Conservation (phyloP, 306 rosid genomes). For the Vigna radiata region DNA sequence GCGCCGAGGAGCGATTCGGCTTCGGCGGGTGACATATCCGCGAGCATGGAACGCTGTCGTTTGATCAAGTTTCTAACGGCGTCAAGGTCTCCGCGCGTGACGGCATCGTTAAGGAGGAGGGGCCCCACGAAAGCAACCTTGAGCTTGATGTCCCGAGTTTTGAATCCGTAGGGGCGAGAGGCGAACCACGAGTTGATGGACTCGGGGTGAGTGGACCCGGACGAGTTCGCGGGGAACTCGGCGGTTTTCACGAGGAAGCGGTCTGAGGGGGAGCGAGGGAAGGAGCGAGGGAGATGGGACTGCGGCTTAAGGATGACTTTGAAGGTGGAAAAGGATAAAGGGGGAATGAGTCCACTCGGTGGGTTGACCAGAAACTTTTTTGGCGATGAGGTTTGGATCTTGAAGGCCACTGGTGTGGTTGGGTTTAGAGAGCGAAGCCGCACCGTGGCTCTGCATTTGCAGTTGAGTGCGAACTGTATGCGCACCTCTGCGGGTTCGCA, state of each 20-base stretch:
- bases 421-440: conserved; percentile 55
- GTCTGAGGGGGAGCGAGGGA: conserved; percentile 77
- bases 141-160: conserved; percentile 53
- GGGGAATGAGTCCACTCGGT: conserved; percentile 65
- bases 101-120: conserved; percentile 60
- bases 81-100: conserved; percentile 53
- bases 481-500: conserved; percentile 65
- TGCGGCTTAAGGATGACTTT: conserved; percentile 85
- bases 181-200: conserved; percentile 54
- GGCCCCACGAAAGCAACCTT: conserved; percentile 76
- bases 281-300: conserved; percentile 58
- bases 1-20: conserved; percentile 60
- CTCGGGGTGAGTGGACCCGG: conserved; percentile 44
- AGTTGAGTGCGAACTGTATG: conserved; percentile 60
- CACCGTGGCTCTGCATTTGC: conserved; percentile 75
- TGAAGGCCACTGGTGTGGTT: conserved; percentile 65
- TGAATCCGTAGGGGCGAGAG: conserved; percentile 41
- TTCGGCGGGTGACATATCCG: conserved; percentile 51
- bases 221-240: conserved; percentile 36
- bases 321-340: conserved; percentile 63
- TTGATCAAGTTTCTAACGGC: conserved; percentile 63
- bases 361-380: conserved; percentile 83
- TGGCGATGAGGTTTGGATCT: conserved; percentile 81
- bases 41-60: conserved; percentile 60
- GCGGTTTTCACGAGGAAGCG: conserved; percentile 71